Percentiles rank a stretch among this genome's conserved stretches.
Conservation (phyloP, 139 green algal species). For the Auxenochlorella pyrenoidosa region DNA sequence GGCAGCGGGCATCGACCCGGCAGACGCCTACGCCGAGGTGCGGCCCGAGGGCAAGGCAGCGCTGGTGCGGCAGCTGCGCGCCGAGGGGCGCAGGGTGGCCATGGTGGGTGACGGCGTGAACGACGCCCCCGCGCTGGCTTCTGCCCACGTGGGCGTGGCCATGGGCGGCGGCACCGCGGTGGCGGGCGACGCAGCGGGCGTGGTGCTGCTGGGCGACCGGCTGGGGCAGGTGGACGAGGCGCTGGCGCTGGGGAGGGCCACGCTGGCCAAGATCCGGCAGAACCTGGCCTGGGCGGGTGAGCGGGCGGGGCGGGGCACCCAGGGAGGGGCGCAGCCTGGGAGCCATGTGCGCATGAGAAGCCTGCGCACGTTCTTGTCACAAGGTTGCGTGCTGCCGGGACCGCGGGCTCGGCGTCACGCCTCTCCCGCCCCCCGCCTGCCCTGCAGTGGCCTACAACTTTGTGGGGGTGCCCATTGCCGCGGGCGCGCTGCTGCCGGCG, state of each 20-base stretch:
- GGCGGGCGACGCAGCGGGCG: conserved; percentile 81
- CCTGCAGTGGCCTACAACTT: conserved; percentile 89
- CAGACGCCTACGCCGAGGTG: conserved; percentile 49
- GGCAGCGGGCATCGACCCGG: conserved; percentile 65
- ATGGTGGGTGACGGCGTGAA: conserved; percentile 99
- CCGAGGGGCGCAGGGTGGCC: conserved; percentile 69
- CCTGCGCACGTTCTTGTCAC: too few species aligned
- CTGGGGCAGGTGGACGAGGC: conserved; percentile 84
- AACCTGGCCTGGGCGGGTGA: conserved; percentile 91
- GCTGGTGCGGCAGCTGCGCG: conserved; percentile 51
- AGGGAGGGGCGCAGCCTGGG: too few species aligned
- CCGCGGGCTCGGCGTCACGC: too few species aligned
- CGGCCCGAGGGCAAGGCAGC: conserved; percentile 66
- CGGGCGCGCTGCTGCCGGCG: conserved; percentile 83
- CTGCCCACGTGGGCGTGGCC: conserved; percentile 85
- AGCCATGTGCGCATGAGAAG: too few species aligned
- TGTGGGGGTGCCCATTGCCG: conserved; percentile 92
- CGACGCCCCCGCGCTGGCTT: conserved; percentile 91
- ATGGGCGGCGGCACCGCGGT: conserved; percentile 77
- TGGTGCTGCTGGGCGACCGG: conserved; percentile 94
- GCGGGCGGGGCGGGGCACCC: not conserved
- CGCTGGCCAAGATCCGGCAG: conserved; percentile 91
- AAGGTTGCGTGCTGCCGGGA: too few species aligned
- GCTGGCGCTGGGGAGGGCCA: conserved; percentile 77
- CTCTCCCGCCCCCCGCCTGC: too few species aligned